A percentile compares a stretch with the other conserved stretches of the same genome.
Conservation (phyloP, 257 asterid species). For the Fraxinus cuspidata region DNA sequence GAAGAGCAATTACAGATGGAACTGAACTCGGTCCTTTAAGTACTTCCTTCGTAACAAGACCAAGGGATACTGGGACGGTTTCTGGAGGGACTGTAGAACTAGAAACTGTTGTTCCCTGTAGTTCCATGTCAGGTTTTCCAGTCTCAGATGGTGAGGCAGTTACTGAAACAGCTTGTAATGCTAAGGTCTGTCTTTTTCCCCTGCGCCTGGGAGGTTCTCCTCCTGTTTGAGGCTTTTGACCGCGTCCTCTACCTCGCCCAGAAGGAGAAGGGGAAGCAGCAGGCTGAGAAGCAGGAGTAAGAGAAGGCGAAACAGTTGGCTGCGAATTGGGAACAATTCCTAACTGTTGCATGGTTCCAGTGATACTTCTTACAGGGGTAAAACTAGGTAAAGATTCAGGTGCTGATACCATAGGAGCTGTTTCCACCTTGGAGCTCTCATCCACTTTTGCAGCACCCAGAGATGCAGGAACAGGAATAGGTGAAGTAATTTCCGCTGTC, state of each 20-base stretch:
- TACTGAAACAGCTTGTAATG: slow-evolving; percentile 40
- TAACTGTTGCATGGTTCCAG: slow-evolving; percentile 43
- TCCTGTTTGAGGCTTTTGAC: slow-evolving; percentile 56
- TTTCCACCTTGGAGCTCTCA: slow-evolving; percentile 35
- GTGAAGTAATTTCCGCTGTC: slow-evolving; percentile 38
- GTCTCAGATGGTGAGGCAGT: slow-evolving; percentile 28
- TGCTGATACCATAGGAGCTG: slow-evolving; percentile 33
- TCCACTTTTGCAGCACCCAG: slow-evolving; percentile 34
- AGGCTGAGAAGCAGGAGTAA: slow-evolving; percentile 46
- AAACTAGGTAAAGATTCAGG: slow-evolving; percentile 42
- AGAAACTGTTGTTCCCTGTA: slow-evolving; percentile 38
- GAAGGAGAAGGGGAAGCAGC: slow-evolving; percentile 48
- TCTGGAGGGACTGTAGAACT: slow-evolving; percentile 27
- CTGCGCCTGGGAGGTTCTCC: slow-evolving; percentile 78
- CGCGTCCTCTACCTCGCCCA: slow-evolving; percentile 78
- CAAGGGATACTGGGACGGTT: slow-evolving; percentile 39
- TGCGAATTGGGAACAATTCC: slow-evolving; percentile 39
- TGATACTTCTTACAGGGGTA: slow-evolving; percentile 36
- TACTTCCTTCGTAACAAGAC: slow-evolving; percentile 34
- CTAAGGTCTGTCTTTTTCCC: slow-evolving; percentile 59
- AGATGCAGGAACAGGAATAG: slow-evolving; percentile 34
- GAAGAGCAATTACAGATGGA: slow-evolving; percentile 33
- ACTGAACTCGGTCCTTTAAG: slow-evolving; percentile 31
- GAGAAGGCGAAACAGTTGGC: slow-evolving; percentile 42
- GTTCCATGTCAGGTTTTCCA: slow-evolving; percentile 33